Percentiles rank a stretch among this genome's conserved stretches.
Evolutionary conservation across 306 rosid species (phyloP).

Genomic region (Neltuma alba): DNA sequence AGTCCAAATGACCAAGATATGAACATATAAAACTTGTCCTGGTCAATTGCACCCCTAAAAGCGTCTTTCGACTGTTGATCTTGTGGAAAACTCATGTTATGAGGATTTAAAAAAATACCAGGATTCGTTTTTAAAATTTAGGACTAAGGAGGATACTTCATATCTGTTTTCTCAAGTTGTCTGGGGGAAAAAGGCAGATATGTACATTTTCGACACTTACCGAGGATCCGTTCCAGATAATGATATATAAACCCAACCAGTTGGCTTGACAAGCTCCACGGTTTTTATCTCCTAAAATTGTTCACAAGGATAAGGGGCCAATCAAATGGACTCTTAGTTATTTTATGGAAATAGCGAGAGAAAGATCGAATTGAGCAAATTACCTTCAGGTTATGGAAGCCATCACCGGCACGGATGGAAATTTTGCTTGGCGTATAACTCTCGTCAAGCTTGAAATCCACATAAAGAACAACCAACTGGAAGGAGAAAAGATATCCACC

Average conservation of each 20-base stretch:
- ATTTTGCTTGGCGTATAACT: constrained; percentile 91
- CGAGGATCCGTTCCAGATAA: constrained; percentile 87
- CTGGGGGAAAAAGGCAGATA: not conserved
- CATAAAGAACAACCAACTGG: constrained; percentile 80
- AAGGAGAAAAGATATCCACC: constrained; percentile 22
- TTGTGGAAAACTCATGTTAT: not conserved
- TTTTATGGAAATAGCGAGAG: not conserved
- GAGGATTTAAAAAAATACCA: not conserved
- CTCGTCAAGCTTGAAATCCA: constrained; percentile 93
- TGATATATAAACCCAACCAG: constrained; percentile 87
- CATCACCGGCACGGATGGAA: constrained; percentile 88
- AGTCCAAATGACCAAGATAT: not conserved
- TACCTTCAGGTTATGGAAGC: constrained; percentile 93
- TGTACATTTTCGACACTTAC: constrained; percentile 41
- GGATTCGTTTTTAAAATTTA: not conserved
- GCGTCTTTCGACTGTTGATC: not conserved
- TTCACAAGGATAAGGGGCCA: constrained; percentile 20
- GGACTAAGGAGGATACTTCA: not conserved
- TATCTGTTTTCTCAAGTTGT: not conserved
- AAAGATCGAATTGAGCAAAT: not conserved
- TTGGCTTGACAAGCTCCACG: constrained; percentile 83
- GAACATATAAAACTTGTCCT: not conserved
- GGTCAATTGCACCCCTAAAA: constrained; percentile 5
- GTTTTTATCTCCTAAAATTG: constrained; percentile 82
- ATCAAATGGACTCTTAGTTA: constrained; percentile 20